These are phyloP conservation scores for Allium cepa DNA, from an alignment of 106 monocot genomes.

Conservation along the genomic window DNA sequence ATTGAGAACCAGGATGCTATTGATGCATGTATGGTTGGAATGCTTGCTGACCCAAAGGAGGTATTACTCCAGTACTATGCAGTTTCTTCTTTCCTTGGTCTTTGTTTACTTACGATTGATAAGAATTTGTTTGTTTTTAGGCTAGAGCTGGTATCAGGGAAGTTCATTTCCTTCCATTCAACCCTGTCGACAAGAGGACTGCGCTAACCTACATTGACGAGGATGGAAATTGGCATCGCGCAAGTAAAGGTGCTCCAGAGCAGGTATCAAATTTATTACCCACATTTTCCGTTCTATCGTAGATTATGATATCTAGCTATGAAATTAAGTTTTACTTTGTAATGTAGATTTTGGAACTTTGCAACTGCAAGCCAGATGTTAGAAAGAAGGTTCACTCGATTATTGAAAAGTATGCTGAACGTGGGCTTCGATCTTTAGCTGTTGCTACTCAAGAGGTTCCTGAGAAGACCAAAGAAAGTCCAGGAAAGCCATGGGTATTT, in stretches of 20 bases:
- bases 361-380: slow-evolving; percentile 60
- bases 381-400: slow-evolving; percentile 52
- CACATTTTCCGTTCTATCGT: too few species aligned
- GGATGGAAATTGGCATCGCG: slow-evolving; percentile 83
- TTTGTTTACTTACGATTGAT: not conserved
- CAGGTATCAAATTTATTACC: slow-evolving; percentile 33
- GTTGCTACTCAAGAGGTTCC: slow-evolving; percentile 55
- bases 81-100: not conserved
- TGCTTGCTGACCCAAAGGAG: slow-evolving; percentile 99
- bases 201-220: slow-evolving; percentile 84
- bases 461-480: slow-evolving; percentile 47
- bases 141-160: slow-evolving; percentile 95
- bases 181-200: slow-evolving; percentile 95
- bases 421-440: slow-evolving; percentile 68
- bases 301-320: too few species aligned
- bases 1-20: slow-evolving; percentile 96
- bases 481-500: slow-evolving; percentile 49
- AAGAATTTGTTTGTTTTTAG: slow-evolving; percentile 13
- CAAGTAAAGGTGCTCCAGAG: slow-evolving; percentile 95
- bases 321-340: too few species aligned
- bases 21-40: slow-evolving; percentile 93
- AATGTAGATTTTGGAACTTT: slow-evolving; percentile 59
- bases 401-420: slow-evolving; percentile 72
- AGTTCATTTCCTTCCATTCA: slow-evolving; percentile 93
- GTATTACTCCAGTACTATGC: slow-evolving; percentile 16